Conservation (phyloP, 306 rosid species). For the Rosa persica region DNA sequence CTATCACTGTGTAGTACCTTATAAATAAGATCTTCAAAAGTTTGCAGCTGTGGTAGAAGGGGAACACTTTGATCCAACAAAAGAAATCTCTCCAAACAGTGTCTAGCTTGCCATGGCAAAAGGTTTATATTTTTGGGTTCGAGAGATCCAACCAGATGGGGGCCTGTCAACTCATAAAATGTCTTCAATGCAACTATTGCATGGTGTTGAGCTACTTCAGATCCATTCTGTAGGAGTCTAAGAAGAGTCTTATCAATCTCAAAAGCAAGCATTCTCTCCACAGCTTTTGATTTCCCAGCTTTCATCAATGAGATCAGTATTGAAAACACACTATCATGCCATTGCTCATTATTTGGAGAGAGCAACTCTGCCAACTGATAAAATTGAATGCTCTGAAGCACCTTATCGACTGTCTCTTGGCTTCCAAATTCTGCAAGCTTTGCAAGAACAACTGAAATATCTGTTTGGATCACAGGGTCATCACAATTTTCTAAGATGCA, state of each 20-base stretch:
- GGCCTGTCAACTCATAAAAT: constrained; percentile 30
- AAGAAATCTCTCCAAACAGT: constrained; percentile 24
- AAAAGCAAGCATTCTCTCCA: constrained; percentile 26
- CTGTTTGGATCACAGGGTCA: constrained; percentile 24
- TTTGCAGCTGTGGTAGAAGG: constrained; percentile 18
- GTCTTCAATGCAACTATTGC: constrained; percentile 31
- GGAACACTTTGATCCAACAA: constrained; percentile 19
- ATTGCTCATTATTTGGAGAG: constrained; percentile 31
- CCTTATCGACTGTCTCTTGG: constrained; percentile 23
- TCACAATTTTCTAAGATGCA: constrained; percentile 25
- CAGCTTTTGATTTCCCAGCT: constrained; percentile 34
- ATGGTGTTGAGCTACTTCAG: constrained; percentile 32
- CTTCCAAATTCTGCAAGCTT: constrained; percentile 36
- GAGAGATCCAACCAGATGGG: constrained; percentile 17
- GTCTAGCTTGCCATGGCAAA: constrained; percentile 34
- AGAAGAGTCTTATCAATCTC: constrained; percentile 32
- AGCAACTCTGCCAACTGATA: constrained; percentile 25
- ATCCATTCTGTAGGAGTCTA: constrained; percentile 29
- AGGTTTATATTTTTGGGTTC: constrained; percentile 23
- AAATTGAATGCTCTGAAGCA: constrained; percentile 27
- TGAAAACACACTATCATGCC: constrained; percentile 35
- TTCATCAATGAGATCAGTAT: constrained; percentile 27
- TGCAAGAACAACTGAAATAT: constrained; percentile 30
- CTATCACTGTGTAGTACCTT: constrained; percentile 12
- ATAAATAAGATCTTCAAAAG: constrained; percentile 27